Evolutionary conservation across 352 stramenopile species (phyloP).

Genomic region (Globisporangium emineosum): DNA sequence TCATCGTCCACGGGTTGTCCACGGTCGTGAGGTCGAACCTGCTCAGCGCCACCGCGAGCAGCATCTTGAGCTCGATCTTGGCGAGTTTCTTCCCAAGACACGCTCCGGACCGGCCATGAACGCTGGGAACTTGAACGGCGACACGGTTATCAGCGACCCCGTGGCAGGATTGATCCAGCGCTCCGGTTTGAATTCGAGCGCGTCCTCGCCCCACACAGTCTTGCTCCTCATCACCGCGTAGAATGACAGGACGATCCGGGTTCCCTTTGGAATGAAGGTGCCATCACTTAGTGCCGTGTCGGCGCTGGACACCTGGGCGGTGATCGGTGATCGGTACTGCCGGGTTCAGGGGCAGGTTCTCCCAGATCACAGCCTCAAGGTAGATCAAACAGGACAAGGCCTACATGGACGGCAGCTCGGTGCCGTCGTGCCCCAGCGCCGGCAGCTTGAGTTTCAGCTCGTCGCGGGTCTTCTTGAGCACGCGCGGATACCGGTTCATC

Average conservation of each 20-base stretch:
- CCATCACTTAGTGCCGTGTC: slow-evolving; percentile 38
- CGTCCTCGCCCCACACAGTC: slow-evolving; percentile 41
- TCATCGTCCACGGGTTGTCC: no score
- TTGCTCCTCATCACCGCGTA: slow-evolving; percentile 23
- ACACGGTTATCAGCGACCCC: slow-evolving; percentile 5
- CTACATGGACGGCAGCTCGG: slow-evolving; percentile 27
- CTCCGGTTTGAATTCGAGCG: slow-evolving; percentile 4
- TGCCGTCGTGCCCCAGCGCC: slow-evolving; percentile 19
- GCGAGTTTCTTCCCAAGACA: slow-evolving; percentile 36
- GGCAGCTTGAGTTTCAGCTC: slow-evolving; percentile 35
- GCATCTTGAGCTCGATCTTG: slow-evolving; percentile 25
- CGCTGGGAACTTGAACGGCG: slow-evolving; percentile 39
- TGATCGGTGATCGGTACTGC: slow-evolving; percentile 21
- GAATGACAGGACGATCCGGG: slow-evolving; percentile 23
- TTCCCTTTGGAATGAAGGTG: slow-evolving; percentile 30
- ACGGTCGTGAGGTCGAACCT: slow-evolving; percentile 38
- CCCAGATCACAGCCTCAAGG: slow-evolving; percentile 43
- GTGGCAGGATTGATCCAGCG: no score
- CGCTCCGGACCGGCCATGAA: slow-evolving; percentile 51
- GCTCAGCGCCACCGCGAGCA: slow-evolving; percentile 24
- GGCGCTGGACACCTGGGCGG: no score
- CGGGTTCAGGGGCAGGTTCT: slow-evolving; percentile 48
- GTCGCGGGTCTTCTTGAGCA: slow-evolving; percentile 35
- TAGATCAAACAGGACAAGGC: slow-evolving; percentile 47
- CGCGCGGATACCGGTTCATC: slow-evolving; percentile 49